Base-by-base conservation (phyloP, 805 yeast genomes). In the Candida endomychidarum region DNA sequence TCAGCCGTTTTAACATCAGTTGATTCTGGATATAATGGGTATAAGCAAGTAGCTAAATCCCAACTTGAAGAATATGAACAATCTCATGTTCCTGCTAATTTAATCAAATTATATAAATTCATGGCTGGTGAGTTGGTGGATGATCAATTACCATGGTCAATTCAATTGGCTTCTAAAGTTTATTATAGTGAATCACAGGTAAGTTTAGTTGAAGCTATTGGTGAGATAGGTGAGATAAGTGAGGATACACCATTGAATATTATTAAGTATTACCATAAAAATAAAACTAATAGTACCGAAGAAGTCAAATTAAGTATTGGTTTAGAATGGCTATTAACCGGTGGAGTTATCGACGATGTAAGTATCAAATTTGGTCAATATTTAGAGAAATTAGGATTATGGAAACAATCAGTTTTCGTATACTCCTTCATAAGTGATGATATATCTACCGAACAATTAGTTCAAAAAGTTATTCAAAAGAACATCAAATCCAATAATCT, bases 61-160 rank as follows among this genome's bases (percentile, higher is more conserved):
- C 96, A 89, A 60, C 59, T 91, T 17, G 61, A 65, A 2, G 77
- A 74, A 26, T 90, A 97, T 97, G 64, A 67, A 3, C 61, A 63
- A 5, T 40, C 47, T 18, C 39, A 37, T 12, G 40, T 50, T 33
- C 89, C 95, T 1, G 41, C 38, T 1, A 62, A 74, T 2, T 59
- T 86, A 15, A 54, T 77, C 11, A 78, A 80, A 48, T 70, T 87
- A 1, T 85, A 82, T 58, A 77, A 78, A 45, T 59, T 90, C 3
- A 64, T 90, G 12, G 66, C 84, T 2, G 86, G 86, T 9, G 63
- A 71, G 6, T 25, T 10, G 24, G 53, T 63, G 16, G 55, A 61
- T 3, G 60, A 65, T 3, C 60, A 73, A 12, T 48, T 69, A 2
- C 74, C 83, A 11, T 86, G 96, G 95, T 70, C 75, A 42, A 66